Evolutionary conservation across 1,139 yeast species (phyloP), one percentile per base, ranked within the genome.

Genomic region (Arxiozyma slooffiae): DNA sequence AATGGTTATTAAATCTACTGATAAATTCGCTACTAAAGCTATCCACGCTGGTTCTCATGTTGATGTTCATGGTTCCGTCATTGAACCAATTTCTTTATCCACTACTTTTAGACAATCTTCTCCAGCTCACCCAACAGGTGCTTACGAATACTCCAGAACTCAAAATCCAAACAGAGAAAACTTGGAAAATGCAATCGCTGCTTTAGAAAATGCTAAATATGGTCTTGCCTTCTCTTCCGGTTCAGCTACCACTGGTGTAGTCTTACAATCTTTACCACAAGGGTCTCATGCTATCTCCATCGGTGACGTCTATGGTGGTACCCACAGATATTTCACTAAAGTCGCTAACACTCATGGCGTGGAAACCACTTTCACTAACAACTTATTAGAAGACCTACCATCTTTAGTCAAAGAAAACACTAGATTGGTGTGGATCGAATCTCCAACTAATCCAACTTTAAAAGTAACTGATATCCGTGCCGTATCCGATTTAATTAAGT

Each of bases 231-330:
- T 85, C 68, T 73, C 87, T 45, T 85, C 95, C 21, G 96, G 96
- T 50, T 83, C 90, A 49, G 95, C 96, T 51, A 79, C 90, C 57
- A 85, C 95, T 50, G 89, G 94, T 38, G 78, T 83, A 60, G 75
- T 88, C 48, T 71, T 86, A 59, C 95, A 86, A 70, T 77, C 85
- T 42, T 73, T 87, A 61, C 83, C 88, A 46, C 76, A 79, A 57
- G 84, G 83, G 51, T 75, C 86, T 50, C 95, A 86, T 63, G 84
- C 85, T 48, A 75, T 87, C 50, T 81, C 92, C 49, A 82, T 87
- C 62, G 92, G 88, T 60, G 96, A 88, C 63, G 95, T 88, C 47
- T 88, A 88, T 70, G 96, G 96, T 57, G 96, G 96, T 63, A 87
- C 96, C 54, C 94, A 87, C 73, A 78, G 96, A 69, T 87, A 86